Base-by-base conservation (phyloP, 441 rosid genomes). In the Raphanus hybrid region DNA sequence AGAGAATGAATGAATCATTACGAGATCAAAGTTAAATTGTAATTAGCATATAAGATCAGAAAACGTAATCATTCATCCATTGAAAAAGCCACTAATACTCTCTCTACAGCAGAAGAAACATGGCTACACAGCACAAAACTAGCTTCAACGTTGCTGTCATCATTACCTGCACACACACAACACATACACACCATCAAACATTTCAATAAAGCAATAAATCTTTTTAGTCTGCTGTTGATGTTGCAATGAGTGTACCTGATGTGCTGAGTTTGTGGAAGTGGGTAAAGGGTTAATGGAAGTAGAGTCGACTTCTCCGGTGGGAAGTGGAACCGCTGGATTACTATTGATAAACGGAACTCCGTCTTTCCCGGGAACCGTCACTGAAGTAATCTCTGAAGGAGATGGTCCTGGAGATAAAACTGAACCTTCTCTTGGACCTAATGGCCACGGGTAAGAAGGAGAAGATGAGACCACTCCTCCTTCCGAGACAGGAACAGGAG, bases 261-360 rank as follows among this genome's bases (percentile, higher is more conserved):
- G 75, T 29, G 80, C 80, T 70, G 74, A 70, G 20, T 76, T 80
- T 9, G 83, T 67, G 54, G 97, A 90, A 57, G 91, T 77, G 15
- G 93, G 85, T 70, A 91, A 55, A 34, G 98, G 97, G 60, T 86
- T 81, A 43, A 92, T 92, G 52, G 97, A 90, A 70, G 98, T 88
- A 18, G 98, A 90, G 69, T 94, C 99, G 8, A 91, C 90, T 84
- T 92, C 99, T 60, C 88, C 99, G 14, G 97, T 94, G 3, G 99
- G 99, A 81, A 94, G 78, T 37, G 99, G 97, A 81, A 94, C 97
- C 0, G 98, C 98, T 0, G 99, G 97, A 64, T 91, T 94, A 68
- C 99, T 94, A 55, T 86, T 90, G 16, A 92, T 94, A 52, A 94
- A 94, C 3, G 97, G 97, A 12, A 91, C 86, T 35, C 91, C 92